phyloP scores from a whole-genome alignment of 345 rosid genomes.

The Salix brachista region DNA sequence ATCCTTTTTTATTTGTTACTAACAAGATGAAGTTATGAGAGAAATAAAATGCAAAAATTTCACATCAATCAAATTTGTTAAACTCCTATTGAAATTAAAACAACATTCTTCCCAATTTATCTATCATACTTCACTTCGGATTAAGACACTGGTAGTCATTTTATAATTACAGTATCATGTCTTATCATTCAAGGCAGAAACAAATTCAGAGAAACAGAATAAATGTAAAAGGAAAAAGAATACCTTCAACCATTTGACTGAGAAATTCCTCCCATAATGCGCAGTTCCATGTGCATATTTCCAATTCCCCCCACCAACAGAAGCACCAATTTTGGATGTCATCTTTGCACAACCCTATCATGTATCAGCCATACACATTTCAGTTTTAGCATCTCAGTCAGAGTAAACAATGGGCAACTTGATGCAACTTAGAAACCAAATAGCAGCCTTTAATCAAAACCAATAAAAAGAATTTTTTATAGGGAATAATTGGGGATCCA shows the following conservation, averaged over 20 bases:
- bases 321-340: slow-evolving; percentile 91
- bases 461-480: neutral
- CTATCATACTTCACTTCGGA: neutral
- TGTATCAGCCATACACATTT: slow-evolving; percentile 11
- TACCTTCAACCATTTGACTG: slow-evolving; percentile 99
- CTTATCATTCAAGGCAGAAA: neutral
- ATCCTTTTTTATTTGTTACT: neutral
- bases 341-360: slow-evolving; percentile 96
- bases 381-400: slow-evolving; percentile 10
- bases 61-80: neutral
- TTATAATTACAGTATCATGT: neutral
- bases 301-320: slow-evolving; percentile 91
- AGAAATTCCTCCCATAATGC: slow-evolving; percentile 93
- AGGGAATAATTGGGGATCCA: neutral
- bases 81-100: neutral
- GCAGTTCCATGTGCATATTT: slow-evolving; percentile 99
- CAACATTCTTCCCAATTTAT: neutral
- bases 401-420: neutral
- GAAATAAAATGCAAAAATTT: neutral
- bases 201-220: neutral
- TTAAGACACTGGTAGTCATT: neutral
- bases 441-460: neutral
- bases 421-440: neutral
- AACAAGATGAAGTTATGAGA: neutral
- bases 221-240: neutral